Percentiles rank a stretch among this genome's conserved stretches.
These are phyloP conservation scores for Magnaporthales sp. DNA, from an alignment of 2,329 filamentous ascomycete genomes.

Conservation along the genomic window DNA sequence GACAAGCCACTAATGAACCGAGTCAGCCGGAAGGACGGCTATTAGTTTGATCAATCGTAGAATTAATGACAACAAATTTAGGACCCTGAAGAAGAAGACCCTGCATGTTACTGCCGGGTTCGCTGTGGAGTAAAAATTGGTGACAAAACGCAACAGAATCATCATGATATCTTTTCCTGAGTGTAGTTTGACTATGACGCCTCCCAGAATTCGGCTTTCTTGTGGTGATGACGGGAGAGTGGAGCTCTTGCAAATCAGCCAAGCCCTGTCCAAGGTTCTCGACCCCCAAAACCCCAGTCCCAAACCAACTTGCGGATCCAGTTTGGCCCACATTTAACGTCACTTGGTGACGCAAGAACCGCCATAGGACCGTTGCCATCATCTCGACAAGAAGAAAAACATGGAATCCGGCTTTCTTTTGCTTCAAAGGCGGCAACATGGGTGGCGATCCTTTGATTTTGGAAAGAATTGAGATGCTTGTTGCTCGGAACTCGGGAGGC, in stretches of 20 bases:
- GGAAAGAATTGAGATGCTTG: neutral
- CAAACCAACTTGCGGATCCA: neutral
- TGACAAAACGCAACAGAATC: neutral
- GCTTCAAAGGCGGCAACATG: too few species aligned
- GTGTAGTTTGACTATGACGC: neutral
- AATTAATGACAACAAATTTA: neutral
- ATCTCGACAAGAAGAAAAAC: neutral
- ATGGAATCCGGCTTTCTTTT: neutral
- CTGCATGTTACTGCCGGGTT: neutral
- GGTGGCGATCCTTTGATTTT: neutral
- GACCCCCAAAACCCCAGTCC: neutral
- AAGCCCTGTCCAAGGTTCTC: neutral
- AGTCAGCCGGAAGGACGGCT: constrained; percentile 13
- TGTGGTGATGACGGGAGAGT: neutral
- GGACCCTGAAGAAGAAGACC: neutral
- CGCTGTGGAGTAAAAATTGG: neutral
- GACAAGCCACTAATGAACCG: constrained; percentile 11
- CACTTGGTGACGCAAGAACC: neutral
- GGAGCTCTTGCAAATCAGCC: neutral
- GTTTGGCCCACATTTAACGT: neutral
- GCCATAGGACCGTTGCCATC: neutral
- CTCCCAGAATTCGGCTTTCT: neutral
- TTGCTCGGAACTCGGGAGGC: neutral
- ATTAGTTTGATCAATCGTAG: constrained; percentile 5
- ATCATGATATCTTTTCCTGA: neutral